Base-by-base conservation (phyloP, 306 rosid species). In the Abrus pulchellus region DNA sequence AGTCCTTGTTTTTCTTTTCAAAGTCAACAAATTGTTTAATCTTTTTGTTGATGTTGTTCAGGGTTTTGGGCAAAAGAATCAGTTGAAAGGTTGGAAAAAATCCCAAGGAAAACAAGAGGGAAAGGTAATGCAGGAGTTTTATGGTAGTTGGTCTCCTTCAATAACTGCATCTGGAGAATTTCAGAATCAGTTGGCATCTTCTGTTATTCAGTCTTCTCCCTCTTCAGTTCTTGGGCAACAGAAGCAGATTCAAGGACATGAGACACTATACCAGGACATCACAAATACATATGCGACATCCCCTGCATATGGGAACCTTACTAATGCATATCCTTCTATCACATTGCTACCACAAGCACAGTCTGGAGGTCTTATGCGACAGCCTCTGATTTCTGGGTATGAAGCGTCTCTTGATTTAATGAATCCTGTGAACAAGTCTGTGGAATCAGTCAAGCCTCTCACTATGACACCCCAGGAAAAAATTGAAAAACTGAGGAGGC, bases 401-500 rank as follows among this genome's bases (percentile, higher is more conserved):
- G 92, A 85, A 63, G 57, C 71, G 69, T 88, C 90, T 80, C 81
- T 82, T 5, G 72, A 83, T 29, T 27, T 50, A 30, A 75, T 57
- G 50, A 81, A 63, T 79, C 82, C 80, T 27, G 41, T 71, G 65
- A 87, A 79, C 82, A 85, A 84, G 65, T 52, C 88, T 5, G 78
- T 75, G 34, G 87, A 85, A 73, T 41, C 80, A 12, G 87, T 79
- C 64, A 86, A 85, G 80, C 86, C 87, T 73, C 83, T 67, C 72
- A 85, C 87, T 41, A 93, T 93, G 98, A 91, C 97, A 28, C 91
- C 98, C 68, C 93, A 91, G 80, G 98, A 91, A 79, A 93, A 93
- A 82, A 91, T 91, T 76, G 91, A 93, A 83, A 93, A 91, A 74
- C 77, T 93, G 47, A 91, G 98, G 84, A 84, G 91, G 87, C 89